Percentiles rank a stretch among this genome's conserved stretches.
phyloP scores from a whole-genome alignment of 169 alveolate genomes.

The Eimeria sp. region DNA sequence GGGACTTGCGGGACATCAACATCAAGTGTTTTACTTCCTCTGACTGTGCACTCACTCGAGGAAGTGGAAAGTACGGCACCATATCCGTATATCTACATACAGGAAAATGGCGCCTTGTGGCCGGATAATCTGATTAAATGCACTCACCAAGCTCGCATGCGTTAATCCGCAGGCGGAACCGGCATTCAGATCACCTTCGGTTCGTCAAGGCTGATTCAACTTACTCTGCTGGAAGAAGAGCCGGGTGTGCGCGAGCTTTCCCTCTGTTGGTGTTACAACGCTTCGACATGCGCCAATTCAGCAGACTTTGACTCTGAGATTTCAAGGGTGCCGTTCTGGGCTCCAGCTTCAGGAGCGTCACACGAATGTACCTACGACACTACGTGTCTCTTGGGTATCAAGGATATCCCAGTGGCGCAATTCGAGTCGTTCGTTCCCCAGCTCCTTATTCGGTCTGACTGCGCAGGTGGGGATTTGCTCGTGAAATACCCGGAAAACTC shows the following conservation, averaged over 20 bases:
- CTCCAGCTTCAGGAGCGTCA: conserved; percentile 41
- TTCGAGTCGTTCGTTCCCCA: conserved; percentile 5
- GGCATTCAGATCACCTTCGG: conserved; percentile 12
- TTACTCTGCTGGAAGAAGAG: not conserved
- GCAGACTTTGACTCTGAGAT: conserved; percentile 29
- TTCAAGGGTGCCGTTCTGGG: not conserved
- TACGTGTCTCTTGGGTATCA: conserved; percentile 35
- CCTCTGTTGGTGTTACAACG: conserved; percentile 76
- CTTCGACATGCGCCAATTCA: not conserved
- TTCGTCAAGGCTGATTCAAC: not conserved
- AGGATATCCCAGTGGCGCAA: not conserved
- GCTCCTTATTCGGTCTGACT: conserved; percentile 10
- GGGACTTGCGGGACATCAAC: not conserved
- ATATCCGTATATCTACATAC: not conserved
- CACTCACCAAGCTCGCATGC: not conserved
- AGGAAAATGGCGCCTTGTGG: not conserved
- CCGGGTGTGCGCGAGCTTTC: conserved; percentile 10
- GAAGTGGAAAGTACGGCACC: conserved; percentile 1
- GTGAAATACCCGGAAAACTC: not conserved
- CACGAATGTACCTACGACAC: conserved; percentile 65
- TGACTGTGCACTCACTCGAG: conserved; percentile 4
- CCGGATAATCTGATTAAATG: not conserved
- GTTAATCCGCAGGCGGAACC: not conserved
- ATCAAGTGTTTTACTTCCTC: not conserved
- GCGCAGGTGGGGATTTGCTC: conserved; percentile 11